These are phyloP conservation scores for Penicillium sp. DNA, from an alignment of 2,329 filamentous ascomycete genomes.

Conservation along the genomic window DNA sequence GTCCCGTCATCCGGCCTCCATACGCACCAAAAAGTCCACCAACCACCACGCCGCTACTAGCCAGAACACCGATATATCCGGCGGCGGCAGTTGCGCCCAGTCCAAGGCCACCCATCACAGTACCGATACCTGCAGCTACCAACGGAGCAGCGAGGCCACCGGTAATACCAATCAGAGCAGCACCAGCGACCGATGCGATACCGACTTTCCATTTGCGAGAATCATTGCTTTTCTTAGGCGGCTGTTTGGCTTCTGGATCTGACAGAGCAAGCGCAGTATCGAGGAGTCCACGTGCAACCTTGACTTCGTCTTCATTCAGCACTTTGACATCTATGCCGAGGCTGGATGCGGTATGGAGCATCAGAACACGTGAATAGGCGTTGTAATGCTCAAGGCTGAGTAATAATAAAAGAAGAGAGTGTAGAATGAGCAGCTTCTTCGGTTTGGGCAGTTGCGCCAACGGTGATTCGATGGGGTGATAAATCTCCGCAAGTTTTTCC, in stretches of 20 bases:
- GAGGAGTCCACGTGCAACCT: conserved; percentile 72
- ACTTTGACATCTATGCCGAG: conserved; percentile 65
- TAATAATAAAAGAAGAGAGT: conserved; percentile 69
- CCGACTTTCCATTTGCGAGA: conserved; percentile 77
- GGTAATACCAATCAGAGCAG: conserved; percentile 80
- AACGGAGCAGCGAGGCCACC: conserved; percentile 76
- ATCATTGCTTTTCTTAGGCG: conserved; percentile 65
- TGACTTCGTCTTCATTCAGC: conserved; percentile 69
- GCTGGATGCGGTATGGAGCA: conserved; percentile 69
- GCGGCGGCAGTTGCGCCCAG: conserved; percentile 73
- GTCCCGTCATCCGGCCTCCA: conserved; percentile 74
- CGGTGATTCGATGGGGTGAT: conserved; percentile 60
- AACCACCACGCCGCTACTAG: conserved; percentile 75
- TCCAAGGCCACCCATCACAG: conserved; percentile 73
- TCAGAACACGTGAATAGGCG: conserved; percentile 68
- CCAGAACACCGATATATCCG: conserved; percentile 74
- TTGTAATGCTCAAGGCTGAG: conserved; percentile 76
- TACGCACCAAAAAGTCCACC: conserved; percentile 92
- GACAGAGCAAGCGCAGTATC: conserved; percentile 75
- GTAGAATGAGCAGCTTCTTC: conserved; percentile 64
- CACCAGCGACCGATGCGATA: conserved; percentile 81
- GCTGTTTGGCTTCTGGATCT: conserved; percentile 72
- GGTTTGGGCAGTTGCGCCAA: conserved; percentile 45
- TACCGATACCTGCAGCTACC: conserved; percentile 74
- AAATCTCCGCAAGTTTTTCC: conserved; percentile 42